Base-by-base conservation (phyloP, 805 yeast genomes). In the Cyberlindnera subsufficiens region DNA sequence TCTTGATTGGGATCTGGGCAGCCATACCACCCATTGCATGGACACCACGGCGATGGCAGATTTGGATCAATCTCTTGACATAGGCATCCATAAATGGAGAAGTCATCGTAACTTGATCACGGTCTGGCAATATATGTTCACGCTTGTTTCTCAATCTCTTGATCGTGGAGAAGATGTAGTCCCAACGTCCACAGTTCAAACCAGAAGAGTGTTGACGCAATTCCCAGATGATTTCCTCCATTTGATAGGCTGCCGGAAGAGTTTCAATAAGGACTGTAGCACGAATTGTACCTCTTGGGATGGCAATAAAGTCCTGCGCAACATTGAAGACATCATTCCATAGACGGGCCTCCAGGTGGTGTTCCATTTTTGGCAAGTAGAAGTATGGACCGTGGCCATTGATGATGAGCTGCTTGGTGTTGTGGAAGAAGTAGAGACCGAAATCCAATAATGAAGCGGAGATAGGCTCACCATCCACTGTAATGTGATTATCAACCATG, bases 11-110 rank as follows among this genome's bases (percentile, higher is more conserved):
- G 55, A 85, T 83, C 52, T 83, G 86, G 6, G 91, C 91, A 52
- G 93, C 91, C 95, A 85, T 85, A 53, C 95, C 95, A 55, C 95
- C 95, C 80, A 85, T 82, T 18, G 93, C 91, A 58, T 84, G 90
- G 37, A 84, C 91, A 50, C 82, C 85, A 66, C 91, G 74, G 56
- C 76, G 70, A 63, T 85, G 95, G 62, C 89, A 81, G 33, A 78
- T 76, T 60, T 81, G 73, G 53, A 85, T 86, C 60, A 85, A 69
- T 58, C 81, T 75, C 56, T 78, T 78, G 46, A 85, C 93, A 58
- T 85, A 85, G 16, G 86, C 77, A 22, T 82, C 71, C 93, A 85
- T 84, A 64, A 85, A 85, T 47, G 90, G 86, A 10, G 86, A 82
- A 30, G 78, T 70, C 95, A 85, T 85, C 20, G 89, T 84, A 38